phyloP scores from a whole-genome alignment of 208 protist species.

The Histomonas meleagridis region DNA sequence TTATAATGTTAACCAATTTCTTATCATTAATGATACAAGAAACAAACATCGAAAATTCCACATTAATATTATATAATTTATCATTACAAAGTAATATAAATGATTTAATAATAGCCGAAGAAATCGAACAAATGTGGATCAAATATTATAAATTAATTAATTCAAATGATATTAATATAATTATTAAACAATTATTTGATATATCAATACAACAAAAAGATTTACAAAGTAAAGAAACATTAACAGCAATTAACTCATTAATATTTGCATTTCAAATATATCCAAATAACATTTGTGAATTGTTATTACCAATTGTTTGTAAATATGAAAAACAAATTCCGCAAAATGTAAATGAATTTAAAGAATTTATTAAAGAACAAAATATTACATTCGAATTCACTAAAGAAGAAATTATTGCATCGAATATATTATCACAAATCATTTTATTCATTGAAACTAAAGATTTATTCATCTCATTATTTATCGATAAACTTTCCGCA shows the following conservation, averaged over 20 bases:
- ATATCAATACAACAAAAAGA: background rate
- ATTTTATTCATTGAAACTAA: background rate
- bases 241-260: background rate
- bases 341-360: background rate
- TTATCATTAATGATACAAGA: background rate
- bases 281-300: background rate
- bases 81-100: background rate
- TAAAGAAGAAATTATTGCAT: background rate
- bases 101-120: background rate
- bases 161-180: background rate
- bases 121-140: too few relatives aligned
- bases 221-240: background rate
- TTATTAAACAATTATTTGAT: background rate
- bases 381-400: background rate
- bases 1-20: background rate
- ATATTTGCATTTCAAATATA: background rate
- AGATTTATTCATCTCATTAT: background rate
- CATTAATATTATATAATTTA: background rate
- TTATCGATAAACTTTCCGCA: background rate
- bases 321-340: background rate
- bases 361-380: background rate
- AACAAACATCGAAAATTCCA: too few relatives aligned
- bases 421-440: background rate
- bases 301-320: background rate
- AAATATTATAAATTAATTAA: too few relatives aligned